These are phyloP conservation scores for Globisporangium yorkense DNA, from an alignment of 352 stramenopile species.

Conservation along the genomic window DNA sequence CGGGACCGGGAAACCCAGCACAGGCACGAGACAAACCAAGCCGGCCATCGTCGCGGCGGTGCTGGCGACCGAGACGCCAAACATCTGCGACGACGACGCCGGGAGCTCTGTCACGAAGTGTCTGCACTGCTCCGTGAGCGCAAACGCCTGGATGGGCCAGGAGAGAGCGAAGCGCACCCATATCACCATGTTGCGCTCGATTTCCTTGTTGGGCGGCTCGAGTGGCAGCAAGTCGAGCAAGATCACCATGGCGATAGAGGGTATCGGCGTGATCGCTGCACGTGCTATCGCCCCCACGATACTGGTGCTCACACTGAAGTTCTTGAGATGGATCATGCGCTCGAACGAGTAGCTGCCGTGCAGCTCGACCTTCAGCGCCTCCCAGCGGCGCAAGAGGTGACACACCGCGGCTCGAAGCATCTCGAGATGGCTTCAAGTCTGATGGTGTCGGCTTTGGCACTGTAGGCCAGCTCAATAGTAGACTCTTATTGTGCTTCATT, in stretches of 20 bases:
- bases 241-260: not conserved
- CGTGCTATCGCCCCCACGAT: not conserved
- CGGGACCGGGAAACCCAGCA: not conserved
- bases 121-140: not conserved
- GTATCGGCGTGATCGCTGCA: not conserved
- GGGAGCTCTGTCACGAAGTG: not conserved
- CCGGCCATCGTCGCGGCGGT: not conserved
- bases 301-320: not conserved
- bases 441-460: too few species aligned
- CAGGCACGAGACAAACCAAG: not conserved
- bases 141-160: not conserved
- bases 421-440: too few species aligned
- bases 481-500: not conserved
- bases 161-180: not conserved
- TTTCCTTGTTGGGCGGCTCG: not conserved
- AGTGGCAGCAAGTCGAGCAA: constrained; percentile 2
- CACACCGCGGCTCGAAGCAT: too few species aligned
- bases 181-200: not conserved
- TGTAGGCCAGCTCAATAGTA: not conserved
- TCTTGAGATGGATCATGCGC: constrained; percentile 2
- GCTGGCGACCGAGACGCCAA: not conserved
- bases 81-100: not conserved
- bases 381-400: not conserved
- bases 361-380: constrained; percentile 6
- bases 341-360: constrained; percentile 2